Conservation (phyloP, 2,329 filamentous ascomycete genomes). For the Mycosphaerella sp. region DNA sequence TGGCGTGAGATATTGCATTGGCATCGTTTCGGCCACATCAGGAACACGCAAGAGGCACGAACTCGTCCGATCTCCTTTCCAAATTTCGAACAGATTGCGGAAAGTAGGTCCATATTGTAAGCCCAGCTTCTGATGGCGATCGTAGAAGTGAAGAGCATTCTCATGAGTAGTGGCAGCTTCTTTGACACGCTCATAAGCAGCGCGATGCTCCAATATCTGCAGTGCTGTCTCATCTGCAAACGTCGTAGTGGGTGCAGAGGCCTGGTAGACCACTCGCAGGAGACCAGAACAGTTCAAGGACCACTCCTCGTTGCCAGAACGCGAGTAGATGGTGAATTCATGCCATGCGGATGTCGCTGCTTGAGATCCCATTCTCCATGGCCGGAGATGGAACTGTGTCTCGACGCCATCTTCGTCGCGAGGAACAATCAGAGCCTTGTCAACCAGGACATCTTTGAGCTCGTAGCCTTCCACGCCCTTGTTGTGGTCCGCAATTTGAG, state of each 20-base stretch:
- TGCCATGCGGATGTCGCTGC: not conserved
- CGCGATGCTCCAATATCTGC: not conserved
- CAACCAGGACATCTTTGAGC: slow-evolving; percentile 38
- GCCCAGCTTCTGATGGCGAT: slow-evolving; percentile 8
- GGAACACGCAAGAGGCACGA: slow-evolving; percentile 6
- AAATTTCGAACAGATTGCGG: slow-evolving; percentile 6
- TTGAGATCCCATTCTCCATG: not conserved
- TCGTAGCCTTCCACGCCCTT: slow-evolving; percentile 36
- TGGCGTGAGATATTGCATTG: slow-evolving; percentile 47
- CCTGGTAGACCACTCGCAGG: slow-evolving; percentile 3
- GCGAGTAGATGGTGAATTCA: slow-evolving; percentile 6
- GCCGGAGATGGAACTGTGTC: slow-evolving; percentile 1
- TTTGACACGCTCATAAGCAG: not conserved
- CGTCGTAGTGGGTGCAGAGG: not conserved
- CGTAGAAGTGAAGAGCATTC: slow-evolving; percentile 1
- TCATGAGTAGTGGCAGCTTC: not conserved
- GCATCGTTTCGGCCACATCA: slow-evolving; percentile 48
- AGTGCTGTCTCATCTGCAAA: not conserved
- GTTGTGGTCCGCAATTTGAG: slow-evolving; percentile 4
- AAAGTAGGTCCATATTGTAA: slow-evolving; percentile 16
- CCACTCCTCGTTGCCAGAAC: slow-evolving; percentile 7
- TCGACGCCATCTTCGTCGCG: slow-evolving; percentile 3
- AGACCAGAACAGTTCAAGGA: slow-evolving; percentile 3
- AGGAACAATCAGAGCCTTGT: slow-evolving; percentile 10
- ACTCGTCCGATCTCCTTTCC: not conserved